Evolutionary conservation across 352 stramenopile genomes (phyloP).

Genomic region (Globisporangium uncinulatum): DNA sequence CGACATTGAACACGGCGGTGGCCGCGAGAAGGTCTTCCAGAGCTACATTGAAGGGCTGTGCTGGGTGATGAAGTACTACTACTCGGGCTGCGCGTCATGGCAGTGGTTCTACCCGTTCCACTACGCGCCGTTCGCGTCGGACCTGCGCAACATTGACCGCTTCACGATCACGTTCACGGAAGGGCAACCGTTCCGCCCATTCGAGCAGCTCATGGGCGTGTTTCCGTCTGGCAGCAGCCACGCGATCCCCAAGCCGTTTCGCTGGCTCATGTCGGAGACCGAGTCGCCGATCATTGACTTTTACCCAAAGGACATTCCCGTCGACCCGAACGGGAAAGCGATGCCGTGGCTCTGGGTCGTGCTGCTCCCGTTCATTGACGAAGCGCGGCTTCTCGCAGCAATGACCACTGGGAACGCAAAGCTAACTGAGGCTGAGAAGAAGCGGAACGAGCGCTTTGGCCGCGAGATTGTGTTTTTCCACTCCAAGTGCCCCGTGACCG

Average conservation of each 20-base stretch:
- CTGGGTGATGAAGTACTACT: conserved; percentile 99
- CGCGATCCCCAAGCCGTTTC: conserved; percentile 93
- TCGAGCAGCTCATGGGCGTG: conserved; percentile 98
- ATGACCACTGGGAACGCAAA: conserved; percentile 73
- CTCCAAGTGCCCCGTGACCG: conserved; percentile 46
- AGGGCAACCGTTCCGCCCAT: conserved; percentile 94
- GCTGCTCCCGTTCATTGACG: conserved; percentile 98
- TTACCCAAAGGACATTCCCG: conserved; percentile 93
- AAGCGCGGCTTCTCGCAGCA: conserved; percentile 89
- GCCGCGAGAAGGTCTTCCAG: conserved; percentile 90
- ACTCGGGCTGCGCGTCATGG: conserved; percentile 97
- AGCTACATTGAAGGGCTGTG: conserved; percentile 97
- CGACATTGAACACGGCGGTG: conserved; percentile 76
- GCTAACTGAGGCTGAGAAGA: conserved; percentile 67
- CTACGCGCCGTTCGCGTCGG: conserved; percentile 94
- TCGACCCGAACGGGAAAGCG: conserved; percentile 98
- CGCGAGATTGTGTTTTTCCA: conserved; percentile 86
- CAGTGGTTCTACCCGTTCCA: conserved; percentile 99
- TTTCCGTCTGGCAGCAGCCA: conserved; percentile 92
- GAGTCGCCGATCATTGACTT: conserved; percentile 98
- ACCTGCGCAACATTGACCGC: conserved; percentile 87
- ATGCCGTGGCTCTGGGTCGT: conserved; percentile 99
- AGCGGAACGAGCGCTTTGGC: conserved; percentile 78
- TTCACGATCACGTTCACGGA: conserved; percentile 93
- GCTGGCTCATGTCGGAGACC: conserved; percentile 92